phyloP scores from a whole-genome alignment of 192 early-diverging fungal genomes.

The Pilobolus umbonatus region DNA sequence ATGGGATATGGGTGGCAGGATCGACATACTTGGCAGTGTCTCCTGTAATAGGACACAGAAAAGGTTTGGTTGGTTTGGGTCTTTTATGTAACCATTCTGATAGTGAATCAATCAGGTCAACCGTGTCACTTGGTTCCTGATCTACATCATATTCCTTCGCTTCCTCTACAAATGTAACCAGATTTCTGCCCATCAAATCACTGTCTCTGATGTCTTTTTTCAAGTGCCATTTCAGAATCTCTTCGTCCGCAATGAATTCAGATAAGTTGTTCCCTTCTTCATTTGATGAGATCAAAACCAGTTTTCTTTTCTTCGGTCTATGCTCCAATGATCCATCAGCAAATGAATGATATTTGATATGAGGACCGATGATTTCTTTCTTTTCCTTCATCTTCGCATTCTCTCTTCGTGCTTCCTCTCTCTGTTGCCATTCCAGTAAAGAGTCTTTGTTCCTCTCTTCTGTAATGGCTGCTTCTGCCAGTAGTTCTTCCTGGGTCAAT shows the following conservation, averaged over 20 bases:
- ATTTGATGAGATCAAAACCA: constrained; percentile 14
- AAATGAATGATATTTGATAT: constrained; percentile 47
- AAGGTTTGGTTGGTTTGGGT: constrained; percentile 20
- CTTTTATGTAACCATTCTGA: constrained; percentile 16
- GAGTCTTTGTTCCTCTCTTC: constrained; percentile 48
- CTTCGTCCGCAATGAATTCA: constrained; percentile 7
- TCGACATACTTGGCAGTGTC: constrained; percentile 55
- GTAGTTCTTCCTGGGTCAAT: constrained; percentile 50
- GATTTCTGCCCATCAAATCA: constrained; percentile 43
- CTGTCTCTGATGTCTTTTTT: constrained; percentile 22
- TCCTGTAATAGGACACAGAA: constrained; percentile 58
- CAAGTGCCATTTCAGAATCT: constrained; percentile 4
- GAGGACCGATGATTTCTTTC: constrained; percentile 31
- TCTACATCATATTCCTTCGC: neutral
- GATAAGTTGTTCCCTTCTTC: constrained; percentile 1
- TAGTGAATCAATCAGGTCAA: constrained; percentile 23
- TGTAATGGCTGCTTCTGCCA: constrained; percentile 48
- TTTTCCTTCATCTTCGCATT: constrained; percentile 36
- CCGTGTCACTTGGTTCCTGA: constrained; percentile 22
- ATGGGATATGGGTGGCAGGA: constrained; percentile 53
- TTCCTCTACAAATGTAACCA: constrained; percentile 38
- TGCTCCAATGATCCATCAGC: constrained; percentile 35
- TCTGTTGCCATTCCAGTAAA: constrained; percentile 43
- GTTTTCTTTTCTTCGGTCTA: constrained; percentile 29
- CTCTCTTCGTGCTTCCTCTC: constrained; percentile 42